Evolutionary conservation across 805 yeast species (phyloP).

Genomic region (Blastobotrys chiropterorum): DNA sequence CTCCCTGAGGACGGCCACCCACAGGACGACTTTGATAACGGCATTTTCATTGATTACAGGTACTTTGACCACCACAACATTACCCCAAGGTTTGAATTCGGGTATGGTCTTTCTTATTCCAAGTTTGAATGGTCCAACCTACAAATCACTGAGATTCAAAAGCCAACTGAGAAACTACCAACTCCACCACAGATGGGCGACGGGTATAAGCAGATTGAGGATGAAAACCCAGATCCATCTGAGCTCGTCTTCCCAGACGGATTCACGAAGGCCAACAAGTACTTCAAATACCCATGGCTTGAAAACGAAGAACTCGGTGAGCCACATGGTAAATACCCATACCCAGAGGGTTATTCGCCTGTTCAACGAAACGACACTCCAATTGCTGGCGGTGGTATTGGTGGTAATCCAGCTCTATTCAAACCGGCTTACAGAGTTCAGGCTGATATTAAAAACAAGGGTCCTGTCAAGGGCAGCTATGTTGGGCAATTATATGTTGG

Average conservation of each 20-base stretch:
- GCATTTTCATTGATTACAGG: constrained; percentile 48
- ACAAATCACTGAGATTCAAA: constrained; percentile 38
- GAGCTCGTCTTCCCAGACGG: constrained; percentile 44
- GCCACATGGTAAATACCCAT: constrained; percentile 31
- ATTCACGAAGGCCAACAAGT: constrained; percentile 46
- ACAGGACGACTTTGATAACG: constrained; percentile 32
- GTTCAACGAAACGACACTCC: constrained; percentile 25
- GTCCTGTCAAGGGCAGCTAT: constrained; percentile 40
- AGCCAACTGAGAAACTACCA: constrained; percentile 40
- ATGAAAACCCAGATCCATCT: constrained; percentile 30
- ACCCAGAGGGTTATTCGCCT: constrained; percentile 35
- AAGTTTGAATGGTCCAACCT: constrained; percentile 34
- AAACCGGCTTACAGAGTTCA: constrained; percentile 42
- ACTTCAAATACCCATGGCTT: constrained; percentile 47
- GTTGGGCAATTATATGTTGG: constrained; percentile 51
- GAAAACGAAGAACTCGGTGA: constrained; percentile 28
- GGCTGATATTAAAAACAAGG: constrained; percentile 43
- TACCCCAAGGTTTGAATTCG: constrained; percentile 55
- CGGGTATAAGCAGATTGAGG: constrained; percentile 17
- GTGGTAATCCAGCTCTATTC: constrained; percentile 60
- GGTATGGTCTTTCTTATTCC: constrained; percentile 55
- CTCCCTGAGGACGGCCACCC: constrained; percentile 28
- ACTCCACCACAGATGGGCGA: constrained; percentile 33
- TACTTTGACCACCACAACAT: constrained; percentile 52
- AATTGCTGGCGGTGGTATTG: constrained; percentile 36